phyloP scores from a whole-genome alignment of 2,329 filamentous ascomycete genomes.

The Cladorrhinum sp. region DNA sequence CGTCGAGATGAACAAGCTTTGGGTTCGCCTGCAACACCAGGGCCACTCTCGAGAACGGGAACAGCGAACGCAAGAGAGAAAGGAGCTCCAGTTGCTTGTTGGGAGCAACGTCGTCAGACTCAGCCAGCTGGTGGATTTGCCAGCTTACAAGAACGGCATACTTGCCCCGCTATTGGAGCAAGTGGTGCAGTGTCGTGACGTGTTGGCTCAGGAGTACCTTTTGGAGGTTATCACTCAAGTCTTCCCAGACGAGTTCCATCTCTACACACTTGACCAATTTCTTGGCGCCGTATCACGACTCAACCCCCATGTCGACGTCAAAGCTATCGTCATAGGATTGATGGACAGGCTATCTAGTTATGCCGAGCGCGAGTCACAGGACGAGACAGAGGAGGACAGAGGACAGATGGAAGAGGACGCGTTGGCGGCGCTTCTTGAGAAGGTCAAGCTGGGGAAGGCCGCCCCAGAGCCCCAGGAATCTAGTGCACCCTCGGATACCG shows the following conservation, averaged over 20 bases:
- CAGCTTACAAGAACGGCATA: constrained; percentile 89
- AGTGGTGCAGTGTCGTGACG: constrained; percentile 95
- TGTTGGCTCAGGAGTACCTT: constrained; percentile 94
- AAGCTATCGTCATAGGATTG: constrained; percentile 93
- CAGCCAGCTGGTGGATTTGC: constrained; percentile 92
- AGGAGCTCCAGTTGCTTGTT: constrained; percentile 91
- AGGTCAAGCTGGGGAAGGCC: constrained; percentile 67
- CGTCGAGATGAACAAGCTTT: constrained; percentile 99
- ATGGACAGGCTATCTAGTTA: constrained; percentile 97
- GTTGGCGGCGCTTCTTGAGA: constrained; percentile 72
- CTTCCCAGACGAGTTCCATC: constrained; percentile 96
- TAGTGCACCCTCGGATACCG: constrained; percentile 19
- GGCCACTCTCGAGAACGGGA: constrained; percentile 94
- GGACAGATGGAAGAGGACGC: constrained; percentile 82
- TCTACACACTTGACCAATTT: constrained; percentile 94
- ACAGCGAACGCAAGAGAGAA: constrained; percentile 86
- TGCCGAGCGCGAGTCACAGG: constrained; percentile 80
- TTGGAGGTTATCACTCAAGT: constrained; percentile 98
- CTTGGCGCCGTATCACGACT: constrained; percentile 87
- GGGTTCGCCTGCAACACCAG: constrained; percentile 96
- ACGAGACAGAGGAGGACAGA: constrained; percentile 66
- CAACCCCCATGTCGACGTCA: constrained; percentile 96
- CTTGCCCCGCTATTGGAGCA: constrained; percentile 88
- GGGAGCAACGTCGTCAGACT: constrained; percentile 94
- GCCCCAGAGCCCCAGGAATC: constrained; percentile 29